phyloP scores from a whole-genome alignment of 1,139 yeast genomes.

The Candida sp. region DNA sequence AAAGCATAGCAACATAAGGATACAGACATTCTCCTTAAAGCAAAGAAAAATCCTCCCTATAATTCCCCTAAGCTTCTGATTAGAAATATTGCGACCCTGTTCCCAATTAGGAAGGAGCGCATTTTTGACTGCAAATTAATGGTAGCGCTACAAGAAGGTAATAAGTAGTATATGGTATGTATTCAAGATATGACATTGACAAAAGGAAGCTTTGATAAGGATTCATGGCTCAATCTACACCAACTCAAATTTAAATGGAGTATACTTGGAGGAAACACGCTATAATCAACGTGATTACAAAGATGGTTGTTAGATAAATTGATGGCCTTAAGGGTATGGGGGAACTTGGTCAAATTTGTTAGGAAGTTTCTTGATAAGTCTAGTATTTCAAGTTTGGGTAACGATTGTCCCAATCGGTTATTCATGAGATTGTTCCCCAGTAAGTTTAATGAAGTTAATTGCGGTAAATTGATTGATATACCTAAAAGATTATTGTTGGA shows the following conservation, averaged over 20 bases:
- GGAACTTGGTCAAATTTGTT: constrained; percentile 11
- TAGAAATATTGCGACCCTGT: not conserved
- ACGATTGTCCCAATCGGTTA: constrained; percentile 7
- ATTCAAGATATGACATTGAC: not conserved
- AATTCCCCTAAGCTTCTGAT: not conserved
- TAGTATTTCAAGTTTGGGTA: constrained; percentile 12
- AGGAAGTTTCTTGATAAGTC: constrained; percentile 23
- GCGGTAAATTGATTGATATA: constrained; percentile 1
- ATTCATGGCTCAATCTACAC: constrained; percentile 8
- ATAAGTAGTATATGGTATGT: not conserved
- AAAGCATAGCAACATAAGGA: constrained; percentile 40
- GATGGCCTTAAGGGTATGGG: constrained; percentile 10
- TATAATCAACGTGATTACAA: constrained; percentile 6
- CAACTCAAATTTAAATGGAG: constrained; percentile 14
- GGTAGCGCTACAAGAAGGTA: not conserved
- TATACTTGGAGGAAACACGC: constrained; percentile 11
- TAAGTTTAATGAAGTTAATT: constrained; percentile 10
- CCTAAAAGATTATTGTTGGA: constrained; percentile 19
- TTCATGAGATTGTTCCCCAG: constrained; percentile 18
- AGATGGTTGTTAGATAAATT: constrained; percentile 19
- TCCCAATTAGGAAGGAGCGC: not conserved
- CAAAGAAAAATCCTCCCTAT: not conserved
- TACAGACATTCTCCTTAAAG: constrained; percentile 17
- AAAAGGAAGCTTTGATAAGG: not conserved
- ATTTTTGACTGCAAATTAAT: not conserved